Evolutionary conservation across 371 early-diverging fungal species (phyloP).

Genomic region (Mucor plumbeus): DNA sequence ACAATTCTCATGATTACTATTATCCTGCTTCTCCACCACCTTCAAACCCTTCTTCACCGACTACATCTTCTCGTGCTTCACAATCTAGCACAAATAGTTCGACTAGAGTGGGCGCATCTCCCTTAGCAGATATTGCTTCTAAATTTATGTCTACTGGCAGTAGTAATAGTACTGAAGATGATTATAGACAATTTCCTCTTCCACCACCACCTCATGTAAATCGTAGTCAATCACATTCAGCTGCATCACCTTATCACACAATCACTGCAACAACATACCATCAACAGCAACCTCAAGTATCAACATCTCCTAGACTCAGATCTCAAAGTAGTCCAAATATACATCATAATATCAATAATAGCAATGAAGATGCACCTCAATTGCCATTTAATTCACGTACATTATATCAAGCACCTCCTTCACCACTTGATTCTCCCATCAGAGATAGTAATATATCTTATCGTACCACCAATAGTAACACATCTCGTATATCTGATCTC

Average conservation of each 20-base stretch:
- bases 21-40: constrained; percentile 66
- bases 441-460: constrained; percentile 11
- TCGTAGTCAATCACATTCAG: constrained; percentile 49
- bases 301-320: constrained; percentile 48
- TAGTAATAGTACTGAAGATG: constrained; percentile 16
- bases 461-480: constrained; percentile 1
- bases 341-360: constrained; percentile 29
- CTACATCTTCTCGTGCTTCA: constrained; percentile 48
- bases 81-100: constrained; percentile 18
- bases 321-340: constrained; percentile 74
- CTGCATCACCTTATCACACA: constrained; percentile 20
- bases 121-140: constrained; percentile 51
- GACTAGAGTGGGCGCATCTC: constrained; percentile 39
- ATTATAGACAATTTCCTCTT: constrained; percentile 19
- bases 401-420: constrained; percentile 30
- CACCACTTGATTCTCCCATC: constrained; percentile 25
- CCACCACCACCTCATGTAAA: constrained; percentile 20
- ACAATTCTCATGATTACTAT: constrained; percentile 14
- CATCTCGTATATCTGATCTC: background rate
- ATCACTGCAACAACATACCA: background rate
- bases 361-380: constrained; percentile 33
- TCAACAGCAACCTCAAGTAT: background rate
- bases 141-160: constrained; percentile 44
- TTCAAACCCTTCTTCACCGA: constrained; percentile 65
- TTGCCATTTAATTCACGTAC: constrained; percentile 37